Conservation (phyloP, 805 yeast genomes). For the Clavispora fructus region DNA sequence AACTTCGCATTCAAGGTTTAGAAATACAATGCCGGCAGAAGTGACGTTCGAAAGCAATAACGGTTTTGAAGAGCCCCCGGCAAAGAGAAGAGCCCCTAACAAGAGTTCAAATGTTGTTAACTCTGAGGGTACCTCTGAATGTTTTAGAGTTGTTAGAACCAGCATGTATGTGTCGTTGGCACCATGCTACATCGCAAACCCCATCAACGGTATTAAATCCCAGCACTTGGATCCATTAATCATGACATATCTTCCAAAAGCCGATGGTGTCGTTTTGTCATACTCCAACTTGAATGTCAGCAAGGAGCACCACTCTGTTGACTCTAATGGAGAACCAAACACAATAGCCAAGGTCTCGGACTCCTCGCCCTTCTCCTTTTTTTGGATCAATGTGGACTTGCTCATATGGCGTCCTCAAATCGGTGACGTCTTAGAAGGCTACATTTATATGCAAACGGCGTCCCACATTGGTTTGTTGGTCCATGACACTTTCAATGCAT, state of each 20-base stretch:
- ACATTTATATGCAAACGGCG: constrained; percentile 86
- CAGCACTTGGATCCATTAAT: constrained; percentile 90
- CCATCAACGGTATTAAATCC: constrained; percentile 71
- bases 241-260: constrained; percentile 71
- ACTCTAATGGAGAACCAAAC: constrained; percentile 34
- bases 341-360: constrained; percentile 63
- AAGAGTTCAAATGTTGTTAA: constrained; percentile 34
- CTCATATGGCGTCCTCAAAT: constrained; percentile 84
- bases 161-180: constrained; percentile 81
- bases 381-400: constrained; percentile 82
- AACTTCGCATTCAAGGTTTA: not conserved
- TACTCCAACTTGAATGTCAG: constrained; percentile 52
- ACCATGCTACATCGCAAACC: constrained; percentile 66
- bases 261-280: constrained; percentile 79
- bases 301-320: constrained; percentile 14
- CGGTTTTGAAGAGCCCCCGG: not conserved
- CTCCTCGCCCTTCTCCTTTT: constrained; percentile 81
- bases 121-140: constrained; percentile 51
- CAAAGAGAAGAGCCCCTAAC: constrained; percentile 6
- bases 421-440: constrained; percentile 86
- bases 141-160: constrained; percentile 59
- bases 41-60: constrained; percentile 2
- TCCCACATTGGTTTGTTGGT: constrained; percentile 89
- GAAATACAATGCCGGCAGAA: constrained; percentile 8
- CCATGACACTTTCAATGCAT: constrained; percentile 92